A percentile compares a stretch with the other conserved stretches of the same genome.
phyloP scores from a whole-genome alignment of 352 stramenopile genomes.

The Peronosclerospora sorghi region DNA sequence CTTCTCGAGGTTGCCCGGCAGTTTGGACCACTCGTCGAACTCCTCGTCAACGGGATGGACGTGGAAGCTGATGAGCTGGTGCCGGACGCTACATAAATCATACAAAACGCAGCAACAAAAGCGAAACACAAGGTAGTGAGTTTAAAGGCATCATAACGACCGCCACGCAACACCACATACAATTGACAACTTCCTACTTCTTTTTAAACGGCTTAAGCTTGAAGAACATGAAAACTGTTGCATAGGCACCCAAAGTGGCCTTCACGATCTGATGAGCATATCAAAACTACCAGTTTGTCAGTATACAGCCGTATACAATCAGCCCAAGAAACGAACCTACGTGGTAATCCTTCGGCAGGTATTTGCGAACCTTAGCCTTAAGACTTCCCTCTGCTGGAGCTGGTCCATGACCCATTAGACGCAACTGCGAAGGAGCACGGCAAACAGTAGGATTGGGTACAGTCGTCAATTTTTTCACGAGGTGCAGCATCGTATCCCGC shows the following conservation, averaged over 20 bases:
- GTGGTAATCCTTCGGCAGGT: no score
- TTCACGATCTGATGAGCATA: slow-evolving; percentile 55
- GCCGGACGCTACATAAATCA: slow-evolving; percentile 17
- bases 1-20: slow-evolving; percentile 74
- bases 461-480: slow-evolving; percentile 60
- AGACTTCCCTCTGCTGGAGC: no score
- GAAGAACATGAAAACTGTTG: slow-evolving; percentile 67
- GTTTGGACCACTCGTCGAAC: slow-evolving; percentile 83
- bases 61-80: slow-evolving; percentile 28
- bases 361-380: no score
- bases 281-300: not conserved
- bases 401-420: no score
- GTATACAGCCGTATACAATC: no score
- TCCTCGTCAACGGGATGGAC: slow-evolving; percentile 71
- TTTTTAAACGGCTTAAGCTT: slow-evolving; percentile 82
- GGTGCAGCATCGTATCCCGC: slow-evolving; percentile 71
- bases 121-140: not conserved
- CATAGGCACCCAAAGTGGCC: slow-evolving; percentile 73
- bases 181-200: slow-evolving; percentile 37
- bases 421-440: no score
- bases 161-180: slow-evolving; percentile 13
- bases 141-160: not conserved
- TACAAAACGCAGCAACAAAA: not conserved
- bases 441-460: no score
- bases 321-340: no score